Evolutionary conservation across 179 eudicot genomes (phyloP).

Genomic region (Spinacia oleracea): DNA sequence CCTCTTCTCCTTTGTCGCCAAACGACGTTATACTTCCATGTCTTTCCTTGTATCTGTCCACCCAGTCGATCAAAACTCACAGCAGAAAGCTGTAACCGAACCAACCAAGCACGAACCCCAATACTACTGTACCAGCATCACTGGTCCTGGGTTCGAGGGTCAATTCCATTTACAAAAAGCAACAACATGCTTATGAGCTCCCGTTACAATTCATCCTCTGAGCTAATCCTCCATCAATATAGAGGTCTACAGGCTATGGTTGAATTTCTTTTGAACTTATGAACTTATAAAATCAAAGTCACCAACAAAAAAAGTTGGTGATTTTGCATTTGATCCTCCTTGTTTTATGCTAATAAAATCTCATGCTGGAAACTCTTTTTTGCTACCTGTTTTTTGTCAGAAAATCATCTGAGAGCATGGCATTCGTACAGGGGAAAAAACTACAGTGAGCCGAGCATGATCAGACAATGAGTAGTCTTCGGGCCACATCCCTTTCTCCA

Average conservation of each 20-base stretch:
- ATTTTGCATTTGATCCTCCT: not conserved
- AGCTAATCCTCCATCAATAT: not conserved
- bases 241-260: not conserved
- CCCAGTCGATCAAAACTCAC: constrained; percentile 5
- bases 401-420: constrained; percentile 61
- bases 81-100: constrained; percentile 8
- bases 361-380: constrained; percentile 5
- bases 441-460: constrained; percentile 96
- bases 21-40: not conserved
- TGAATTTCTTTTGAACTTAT: constrained; percentile 5
- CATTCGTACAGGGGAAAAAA: constrained; percentile 90
- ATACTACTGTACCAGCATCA: not conserved
- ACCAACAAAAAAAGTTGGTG: not conserved
- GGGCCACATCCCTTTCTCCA: constrained; percentile 99
- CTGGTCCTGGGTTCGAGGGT: not conserved
- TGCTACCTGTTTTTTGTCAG: constrained; percentile 25
- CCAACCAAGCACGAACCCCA: not conserved
- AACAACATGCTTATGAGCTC: constrained; percentile 8
- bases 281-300: not conserved
- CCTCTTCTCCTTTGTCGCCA: constrained; percentile 2
- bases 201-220: not conserved
- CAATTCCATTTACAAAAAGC: not conserved
- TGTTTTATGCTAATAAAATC: constrained; percentile 9
- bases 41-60: not conserved
- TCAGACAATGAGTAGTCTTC: constrained; percentile 97